Base-by-base conservation (phyloP, 768 basidiomycete genomes). In the Hygrophorus russula region DNA sequence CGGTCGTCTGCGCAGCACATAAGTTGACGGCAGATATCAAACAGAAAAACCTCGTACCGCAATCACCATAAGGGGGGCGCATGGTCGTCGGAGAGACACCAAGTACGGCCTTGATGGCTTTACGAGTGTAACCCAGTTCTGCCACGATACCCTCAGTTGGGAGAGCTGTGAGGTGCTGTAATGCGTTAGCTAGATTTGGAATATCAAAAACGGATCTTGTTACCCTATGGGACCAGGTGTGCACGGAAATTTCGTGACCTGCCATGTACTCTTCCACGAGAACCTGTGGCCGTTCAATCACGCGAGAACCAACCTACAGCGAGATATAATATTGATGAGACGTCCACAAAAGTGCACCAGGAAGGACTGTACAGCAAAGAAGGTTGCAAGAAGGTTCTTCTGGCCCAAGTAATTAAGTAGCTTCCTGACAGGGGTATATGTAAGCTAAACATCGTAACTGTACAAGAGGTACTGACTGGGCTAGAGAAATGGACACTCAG, bases 71-170 rank as follows among this genome's bases (percentile, higher is more conserved):
- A 34, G 87, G 87, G 33, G 86, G 80, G 45, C 86, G 77, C 83
- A 83, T 83, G 4, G 74, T 74, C 7, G 72, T 80, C 0, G 86
- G 86, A 1, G 83, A 82, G 19, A 88, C 80, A 50, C 84, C 84
- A 45, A 84, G 63, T 15, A 84, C 74, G 1, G 56, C 57, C 62
- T 83, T 79, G 66, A 98, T 93, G 41, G 80, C 78, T 61, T 86
- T 78, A 44, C 82, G 82, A 42, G 90, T 84, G 83, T 87, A 97
- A 40, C 89, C 92, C 30, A 98, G 69, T 63, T 97, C 92, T 15
- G 91, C 93, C 12, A 97, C 89, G 41, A 94, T 73, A 67, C 94
- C 71, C 56, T 73, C 79, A 52, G 75, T 96, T 34, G 86, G 80
- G 49, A 87, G 66, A 31, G 71, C 65, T 0, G 87, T 88, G 44